Conservation (phyloP, 495 filamentous ascomycete species). For the Daldinia vernicosa region DNA sequence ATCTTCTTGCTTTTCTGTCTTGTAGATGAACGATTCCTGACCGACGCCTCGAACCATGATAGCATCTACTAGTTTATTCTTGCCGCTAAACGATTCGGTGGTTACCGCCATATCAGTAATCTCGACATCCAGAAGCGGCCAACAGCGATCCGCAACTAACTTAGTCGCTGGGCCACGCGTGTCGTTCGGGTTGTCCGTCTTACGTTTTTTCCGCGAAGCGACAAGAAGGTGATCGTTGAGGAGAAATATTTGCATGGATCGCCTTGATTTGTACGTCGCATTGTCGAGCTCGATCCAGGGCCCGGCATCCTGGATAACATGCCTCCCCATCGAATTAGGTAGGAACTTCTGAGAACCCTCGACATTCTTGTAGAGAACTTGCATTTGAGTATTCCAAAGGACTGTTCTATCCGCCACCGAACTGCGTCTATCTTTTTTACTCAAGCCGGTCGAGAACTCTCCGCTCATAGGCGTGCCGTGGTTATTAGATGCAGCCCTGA, state of each 20-base stretch:
- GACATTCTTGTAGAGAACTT: slow-evolving; percentile 89
- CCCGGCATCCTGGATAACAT: slow-evolving; percentile 88
- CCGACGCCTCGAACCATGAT: slow-evolving; percentile 88
- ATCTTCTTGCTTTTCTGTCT: slow-evolving; percentile 76
- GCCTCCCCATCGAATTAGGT: slow-evolving; percentile 87
- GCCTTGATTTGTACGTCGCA: slow-evolving; percentile 90
- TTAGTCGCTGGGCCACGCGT: slow-evolving; percentile 73
- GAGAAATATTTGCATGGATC: slow-evolving; percentile 86
- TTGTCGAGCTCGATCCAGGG: slow-evolving; percentile 96
- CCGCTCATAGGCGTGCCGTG: slow-evolving; percentile 37
- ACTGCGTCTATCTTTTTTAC: slow-evolving; percentile 74
- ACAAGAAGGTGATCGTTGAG: slow-evolving; percentile 95
- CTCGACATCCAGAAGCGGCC: slow-evolving; percentile 92
- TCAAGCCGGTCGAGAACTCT: slow-evolving; percentile 59
- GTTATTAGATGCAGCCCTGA: slow-evolving; percentile 72
- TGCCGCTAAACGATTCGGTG: slow-evolving; percentile 61
- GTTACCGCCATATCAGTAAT: slow-evolving; percentile 83
- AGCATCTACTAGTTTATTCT: slow-evolving; percentile 81
- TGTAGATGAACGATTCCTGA: slow-evolving; percentile 90
- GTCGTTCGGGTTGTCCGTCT: slow-evolving; percentile 72
- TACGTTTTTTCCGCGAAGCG: slow-evolving; percentile 89
- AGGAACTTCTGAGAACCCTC: slow-evolving; percentile 97
- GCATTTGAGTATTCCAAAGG: slow-evolving; percentile 91
- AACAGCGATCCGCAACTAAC: slow-evolving; percentile 91
- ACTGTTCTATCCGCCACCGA: slow-evolving; percentile 95